Evolutionary conservation across 1,284 basidiomycete species (phyloP), one percentile per base, ranked within the genome.

Genomic region (Pyrrhoderma noxium): DNA sequence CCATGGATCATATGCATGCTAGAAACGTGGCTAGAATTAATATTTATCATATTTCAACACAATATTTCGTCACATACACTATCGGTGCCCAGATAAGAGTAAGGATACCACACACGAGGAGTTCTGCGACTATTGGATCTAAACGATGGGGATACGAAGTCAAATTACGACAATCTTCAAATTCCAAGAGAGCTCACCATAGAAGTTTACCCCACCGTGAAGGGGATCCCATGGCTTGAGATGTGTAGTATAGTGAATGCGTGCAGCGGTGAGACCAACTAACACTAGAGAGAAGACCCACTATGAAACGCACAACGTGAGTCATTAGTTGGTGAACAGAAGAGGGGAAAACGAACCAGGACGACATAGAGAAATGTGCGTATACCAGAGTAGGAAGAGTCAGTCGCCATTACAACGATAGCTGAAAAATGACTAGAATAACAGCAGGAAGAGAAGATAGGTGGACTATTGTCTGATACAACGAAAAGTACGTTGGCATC

Each of bases 101-200:
- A 14, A 89, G 59, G 31, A 81, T 59, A 3, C 81, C 72, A 5
- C 82, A 76, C 37, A 77, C 70, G 45, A 87, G 65, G 13, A 88
- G 67, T 61, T 88, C 85, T 2, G 74, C 78, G 21, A 84, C 73
- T 48, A 86, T 75, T 18, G 80, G 81, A 59, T 88, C 85, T 85
- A 57, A 1, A 13, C 11, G 22, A 25, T 19, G 22, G 38, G 51
- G 2, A 47, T 48, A n/a, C 36, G 21, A 7, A 25, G 22, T 44
- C n/a, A 44, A 19, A 16, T 25, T 19, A 18, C 19, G 18, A 7
- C 19, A 44, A 7, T 25, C 37, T n/a, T 25, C n/a, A n/a, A 7
- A 52, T 18, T n/a, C 14, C 7, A 27, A 34, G 18, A 40, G 23
- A 39, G 23, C 70, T 36, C 60, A 81, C 85, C 82, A 63, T 83